A percentile compares a stretch with the other conserved stretches of the same genome.
These are phyloP conservation scores for Coffea eugenioides DNA, from an alignment of 257 asterid species.

Conservation along the genomic window DNA sequence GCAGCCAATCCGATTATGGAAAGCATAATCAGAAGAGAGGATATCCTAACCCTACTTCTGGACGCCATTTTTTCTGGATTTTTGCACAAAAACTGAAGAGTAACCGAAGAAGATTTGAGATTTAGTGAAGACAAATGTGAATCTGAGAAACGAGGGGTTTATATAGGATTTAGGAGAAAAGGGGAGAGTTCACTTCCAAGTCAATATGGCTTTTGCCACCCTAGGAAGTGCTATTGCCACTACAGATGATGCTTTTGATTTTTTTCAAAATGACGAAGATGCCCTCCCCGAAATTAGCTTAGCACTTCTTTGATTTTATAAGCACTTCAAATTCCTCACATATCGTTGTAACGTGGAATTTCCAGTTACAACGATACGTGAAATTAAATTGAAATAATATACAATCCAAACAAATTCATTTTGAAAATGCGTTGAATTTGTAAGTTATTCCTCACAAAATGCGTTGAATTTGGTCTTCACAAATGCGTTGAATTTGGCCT, in stretches of 20 bases:
- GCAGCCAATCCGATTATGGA: constrained; percentile 16
- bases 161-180: background rate
- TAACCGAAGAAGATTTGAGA: background rate
- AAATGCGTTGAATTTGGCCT: no score
- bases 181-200: background rate
- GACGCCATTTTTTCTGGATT: constrained; percentile 10
- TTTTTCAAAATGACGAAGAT: background rate
- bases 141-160: background rate
- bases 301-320: no score
- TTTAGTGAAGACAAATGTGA: background rate
- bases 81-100: background rate
- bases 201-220: background rate
- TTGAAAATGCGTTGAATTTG: no score
- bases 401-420: no score
- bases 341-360: no score
- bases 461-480: no score
- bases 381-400: no score
- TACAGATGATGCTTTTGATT: background rate
- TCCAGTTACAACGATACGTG: no score
- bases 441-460: no score
- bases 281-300: background rate
- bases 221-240: constrained; percentile 1
- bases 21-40: background rate
- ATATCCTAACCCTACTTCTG: background rate
- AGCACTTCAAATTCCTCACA: no score